Conservation (phyloP, 2,329 filamentous ascomycete genomes). For the Hypoxylon sp. region DNA sequence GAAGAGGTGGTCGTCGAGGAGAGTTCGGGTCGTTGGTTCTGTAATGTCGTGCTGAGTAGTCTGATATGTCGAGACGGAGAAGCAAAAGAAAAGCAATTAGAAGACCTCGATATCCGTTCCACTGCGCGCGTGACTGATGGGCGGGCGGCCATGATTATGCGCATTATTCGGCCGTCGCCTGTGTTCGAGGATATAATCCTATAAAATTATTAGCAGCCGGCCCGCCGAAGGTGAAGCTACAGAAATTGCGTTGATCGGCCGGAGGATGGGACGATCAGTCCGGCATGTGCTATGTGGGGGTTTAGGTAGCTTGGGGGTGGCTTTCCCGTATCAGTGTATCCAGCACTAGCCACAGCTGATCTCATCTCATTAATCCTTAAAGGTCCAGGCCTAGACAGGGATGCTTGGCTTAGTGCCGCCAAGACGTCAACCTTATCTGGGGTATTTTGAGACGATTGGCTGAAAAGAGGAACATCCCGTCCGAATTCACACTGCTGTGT, state of each 20-base stretch:
- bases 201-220: constrained; percentile 11
- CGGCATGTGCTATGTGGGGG: constrained; percentile 28
- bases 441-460: constrained; percentile 31
- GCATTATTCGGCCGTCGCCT: constrained; percentile 36
- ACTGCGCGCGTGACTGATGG: constrained; percentile 47
- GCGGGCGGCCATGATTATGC: constrained; percentile 51
- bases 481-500: background rate
- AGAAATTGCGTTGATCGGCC: constrained; percentile 34
- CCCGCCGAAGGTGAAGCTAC: constrained; percentile 19
- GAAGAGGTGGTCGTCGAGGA: constrained; percentile 30
- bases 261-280: constrained; percentile 21
- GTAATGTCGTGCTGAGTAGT: constrained; percentile 48
- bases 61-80: constrained; percentile 30
- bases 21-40: constrained; percentile 40
- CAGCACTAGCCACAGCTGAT: constrained; percentile 36
- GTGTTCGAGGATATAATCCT: constrained; percentile 24
- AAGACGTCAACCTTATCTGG: constrained; percentile 26
- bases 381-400: constrained; percentile 17
- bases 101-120: constrained; percentile 41
- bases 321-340: constrained; percentile 8
- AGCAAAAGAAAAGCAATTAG: constrained; percentile 18
- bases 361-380: background rate
- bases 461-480: background rate
- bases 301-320: constrained; percentile 6
- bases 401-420: constrained; percentile 14